Percentiles rank a stretch among this genome's conserved stretches.
These are phyloP conservation scores for Goffeauzyma gilvescens DNA, from an alignment of 768 basidiomycete genomes.

Conservation along the genomic window DNA sequence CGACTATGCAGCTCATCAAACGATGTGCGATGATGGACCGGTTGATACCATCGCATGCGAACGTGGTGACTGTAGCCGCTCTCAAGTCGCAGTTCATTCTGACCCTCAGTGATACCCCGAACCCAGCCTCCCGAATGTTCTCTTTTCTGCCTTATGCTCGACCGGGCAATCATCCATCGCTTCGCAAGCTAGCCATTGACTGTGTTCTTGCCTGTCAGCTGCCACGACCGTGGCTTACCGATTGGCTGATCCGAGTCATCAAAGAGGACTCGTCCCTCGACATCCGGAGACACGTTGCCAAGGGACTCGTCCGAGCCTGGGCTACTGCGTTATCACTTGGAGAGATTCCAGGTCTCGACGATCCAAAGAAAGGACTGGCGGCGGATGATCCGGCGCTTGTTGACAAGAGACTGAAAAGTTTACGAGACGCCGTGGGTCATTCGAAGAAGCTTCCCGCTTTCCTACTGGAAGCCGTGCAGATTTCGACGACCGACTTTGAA, in stretches of 20 bases:
- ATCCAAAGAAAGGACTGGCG: slow-evolving; percentile 54
- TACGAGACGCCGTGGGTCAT: neutral
- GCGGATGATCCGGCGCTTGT: slow-evolving; percentile 51
- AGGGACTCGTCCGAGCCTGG: slow-evolving; percentile 66
- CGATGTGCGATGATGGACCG: slow-evolving; percentile 88
- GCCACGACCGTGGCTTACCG: slow-evolving; percentile 35
- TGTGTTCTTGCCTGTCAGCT: slow-evolving; percentile 57
- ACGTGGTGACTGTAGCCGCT: slow-evolving; percentile 74
- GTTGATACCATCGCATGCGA: slow-evolving; percentile 81
- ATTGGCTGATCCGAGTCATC: slow-evolving; percentile 1
- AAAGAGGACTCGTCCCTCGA: slow-evolving; percentile 51
- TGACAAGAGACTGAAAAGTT: slow-evolving; percentile 38
- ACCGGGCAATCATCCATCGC: slow-evolving; percentile 81
- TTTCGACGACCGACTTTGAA: neutral
- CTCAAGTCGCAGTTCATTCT: no score
- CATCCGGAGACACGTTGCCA: slow-evolving; percentile 70
- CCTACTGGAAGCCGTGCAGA: slow-evolving; percentile 3
- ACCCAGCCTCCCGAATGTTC: no score
- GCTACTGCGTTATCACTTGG: slow-evolving; percentile 73
- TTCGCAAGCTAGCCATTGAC: slow-evolving; percentile 85
- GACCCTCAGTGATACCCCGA: no score
- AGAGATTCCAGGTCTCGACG: slow-evolving; percentile 53
- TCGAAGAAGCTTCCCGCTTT: neutral
- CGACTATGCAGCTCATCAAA: no score
- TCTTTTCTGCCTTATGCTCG: slow-evolving; percentile 40